Base-by-base conservation (phyloP, 768 basidiomycete species). In the Leucogyrophana mollusca region DNA sequence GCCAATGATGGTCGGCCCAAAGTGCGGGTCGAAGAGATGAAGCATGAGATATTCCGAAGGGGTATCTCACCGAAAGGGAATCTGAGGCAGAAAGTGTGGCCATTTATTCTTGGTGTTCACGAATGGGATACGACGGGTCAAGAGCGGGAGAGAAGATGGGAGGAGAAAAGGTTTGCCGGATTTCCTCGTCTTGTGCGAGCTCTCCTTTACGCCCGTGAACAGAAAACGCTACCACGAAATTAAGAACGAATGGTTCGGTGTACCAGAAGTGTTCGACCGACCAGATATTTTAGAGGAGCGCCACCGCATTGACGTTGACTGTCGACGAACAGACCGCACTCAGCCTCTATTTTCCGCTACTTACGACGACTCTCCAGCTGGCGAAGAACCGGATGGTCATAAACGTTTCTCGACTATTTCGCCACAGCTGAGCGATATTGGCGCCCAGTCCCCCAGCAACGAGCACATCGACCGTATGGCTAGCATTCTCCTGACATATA, bases 261-360 rank as follows among this genome's bases (percentile, higher is more conserved):
- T 84, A 32, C 81, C 84, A 17, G 89, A 89, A 53, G 84, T 91
- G 9, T 92, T 87, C 61, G 85, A 87, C 56, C 78, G 85, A 40
- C 77, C 80, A 49, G 88, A 90, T 58, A 78, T 90, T 42, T 64
- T 90, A 24, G 95, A 99, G 68, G 91, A 93, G 61, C 82, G 89
- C n/a, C 91, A 93, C 67, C 82, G 91, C 20, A 92, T 93, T 56
- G 91, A 98, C 58, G 96, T 99, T 46, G 96, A 98, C 61, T 98
- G 96, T 58, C 85, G 94, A 47, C 80, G 96, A 21, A 99, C 96
- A 17, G 96, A 99, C 65, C 79, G 96, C 30, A 87, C 78, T n/a
- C 95, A 98, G 55, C 84, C 90, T 4, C 74, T 97, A 45, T 98
- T 96, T 58, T 79, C 85, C 3, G 72, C 70, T 20, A 67, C 70